Percentiles rank a stretch among this genome's conserved stretches.
Evolutionary conservation across 345 rosid species (phyloP).

Genomic region (Streptanthus diversifolius): DNA sequence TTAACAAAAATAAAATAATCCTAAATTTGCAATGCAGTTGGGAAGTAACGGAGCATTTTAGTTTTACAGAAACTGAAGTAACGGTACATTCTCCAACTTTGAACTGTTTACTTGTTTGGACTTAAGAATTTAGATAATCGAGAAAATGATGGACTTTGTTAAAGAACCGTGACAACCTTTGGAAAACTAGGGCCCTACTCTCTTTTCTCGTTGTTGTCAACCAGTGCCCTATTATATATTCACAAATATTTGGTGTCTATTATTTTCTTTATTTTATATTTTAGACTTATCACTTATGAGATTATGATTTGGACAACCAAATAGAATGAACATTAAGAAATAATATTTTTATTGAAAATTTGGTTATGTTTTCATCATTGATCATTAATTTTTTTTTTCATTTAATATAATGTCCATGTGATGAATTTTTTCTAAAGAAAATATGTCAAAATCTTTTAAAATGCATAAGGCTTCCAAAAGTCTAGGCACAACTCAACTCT

Average conservation of each 20-base stretch:
- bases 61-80: not conserved
- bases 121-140: not conserved
- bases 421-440: not conserved
- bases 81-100: not conserved
- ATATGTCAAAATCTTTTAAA: not conserved
- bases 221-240: too few relatives aligned
- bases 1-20: not conserved
- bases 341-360: not conserved
- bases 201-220: too few relatives aligned
- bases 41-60: not conserved
- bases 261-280: not conserved
- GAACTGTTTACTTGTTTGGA: not conserved
- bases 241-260: not conserved
- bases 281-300: not conserved
- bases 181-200: not conserved
- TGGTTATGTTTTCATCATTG: not conserved
- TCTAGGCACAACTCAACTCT: not conserved
- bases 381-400: not conserved
- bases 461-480: not conserved
- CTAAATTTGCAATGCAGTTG: not conserved
- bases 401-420: not conserved
- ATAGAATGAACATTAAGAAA: not conserved
- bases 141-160: conserved; percentile 7
- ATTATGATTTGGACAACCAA: not conserved
- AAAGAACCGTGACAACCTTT: not conserved